Percentiles rank a stretch among this genome's conserved stretches.
Conservation (phyloP, 768 basidiomycete species). For the Amanita inopinata region DNA sequence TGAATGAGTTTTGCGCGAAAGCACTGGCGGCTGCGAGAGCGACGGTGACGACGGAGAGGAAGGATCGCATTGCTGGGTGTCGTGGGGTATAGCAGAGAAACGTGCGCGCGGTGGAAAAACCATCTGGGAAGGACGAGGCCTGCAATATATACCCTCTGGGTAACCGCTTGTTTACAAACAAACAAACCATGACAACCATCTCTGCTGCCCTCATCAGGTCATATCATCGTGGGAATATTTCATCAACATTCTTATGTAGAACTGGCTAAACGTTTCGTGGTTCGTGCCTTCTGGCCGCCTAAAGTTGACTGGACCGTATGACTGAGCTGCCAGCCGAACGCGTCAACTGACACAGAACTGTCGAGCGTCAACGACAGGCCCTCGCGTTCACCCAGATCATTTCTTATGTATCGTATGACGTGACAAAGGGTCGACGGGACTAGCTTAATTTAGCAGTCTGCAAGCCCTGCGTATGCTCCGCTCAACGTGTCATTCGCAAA, state of each 20-base stretch:
- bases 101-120: conserved; percentile 18
- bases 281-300: too few relatives aligned
- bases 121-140: conserved; percentile 10
- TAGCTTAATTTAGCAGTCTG: too few relatives aligned
- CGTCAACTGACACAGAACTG: too few relatives aligned
- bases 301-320: too few relatives aligned
- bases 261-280: too few relatives aligned
- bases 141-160: conserved; percentile 12
- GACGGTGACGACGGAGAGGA: conserved; percentile 29
- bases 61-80: conserved; percentile 28
- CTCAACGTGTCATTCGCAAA: conserved; percentile 21
- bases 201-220: too few relatives aligned
- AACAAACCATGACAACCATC: conserved; percentile 16
- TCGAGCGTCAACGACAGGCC: too few relatives aligned
- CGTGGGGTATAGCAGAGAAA: conserved; percentile 17
- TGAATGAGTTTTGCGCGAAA: conserved; percentile 33
- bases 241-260: background rate
- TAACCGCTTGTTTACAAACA: conserved; percentile 17
- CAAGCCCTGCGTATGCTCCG: conserved; percentile 1
- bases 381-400: too few relatives aligned
- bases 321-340: too few relatives aligned
- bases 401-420: too few relatives aligned
- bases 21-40: conserved; percentile 32
- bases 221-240: conserved; percentile 6
- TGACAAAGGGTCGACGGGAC: too few relatives aligned